Evolutionary conservation across 805 yeast species (phyloP), one percentile per base, ranked within the genome.

Genomic region (Komagataella populi): DNA sequence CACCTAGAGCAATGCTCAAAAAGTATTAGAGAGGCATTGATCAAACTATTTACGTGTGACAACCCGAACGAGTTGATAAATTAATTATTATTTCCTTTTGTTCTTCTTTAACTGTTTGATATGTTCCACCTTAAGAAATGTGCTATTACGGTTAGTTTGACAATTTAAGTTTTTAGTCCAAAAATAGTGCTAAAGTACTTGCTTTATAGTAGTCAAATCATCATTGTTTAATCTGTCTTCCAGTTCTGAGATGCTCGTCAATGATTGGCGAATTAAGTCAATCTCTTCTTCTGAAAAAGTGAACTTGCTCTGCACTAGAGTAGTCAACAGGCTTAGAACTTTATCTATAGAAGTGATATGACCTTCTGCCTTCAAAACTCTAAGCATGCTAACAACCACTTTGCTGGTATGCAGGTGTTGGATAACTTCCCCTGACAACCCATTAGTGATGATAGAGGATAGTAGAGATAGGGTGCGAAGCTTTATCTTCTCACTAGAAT

Each of bases 361-460:
- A 0, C 66, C 60, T 49, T 70, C 73, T 10, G 51, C 49, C 22
- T 57, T 55, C 39, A 77, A 58, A 51, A 66, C 54, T 2, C 56
- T 48, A 7, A 69, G 54, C 53, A 78, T 62, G 39, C 60, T 61
- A n/a, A 53, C 55, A 4, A 70, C 62, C 30, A 77, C 57, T 8
- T 63, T 53, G 47, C 63, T 65, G 14, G 66, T 55, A 39, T 65
- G 67, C 23, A 84, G 63, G 45, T 73, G 67, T 4, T 61, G 55
- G 30, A 65, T 60, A 45, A 71, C 70, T 10, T 71, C 73, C 8
- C 66, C 62, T 45, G 70, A 67, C 16, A 72, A 60, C 3, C 76
- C 80, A 2, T 80, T 74, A 7, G 85, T 75, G 43, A 84, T 61
- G 14, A 82, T 64, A 1, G 89, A 78, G n/a, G 81, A 72, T 2